Evolutionary conservation across 495 filamentous ascomycete genomes (phyloP).

Genomic region (Penicillium simplicissimum): DNA sequence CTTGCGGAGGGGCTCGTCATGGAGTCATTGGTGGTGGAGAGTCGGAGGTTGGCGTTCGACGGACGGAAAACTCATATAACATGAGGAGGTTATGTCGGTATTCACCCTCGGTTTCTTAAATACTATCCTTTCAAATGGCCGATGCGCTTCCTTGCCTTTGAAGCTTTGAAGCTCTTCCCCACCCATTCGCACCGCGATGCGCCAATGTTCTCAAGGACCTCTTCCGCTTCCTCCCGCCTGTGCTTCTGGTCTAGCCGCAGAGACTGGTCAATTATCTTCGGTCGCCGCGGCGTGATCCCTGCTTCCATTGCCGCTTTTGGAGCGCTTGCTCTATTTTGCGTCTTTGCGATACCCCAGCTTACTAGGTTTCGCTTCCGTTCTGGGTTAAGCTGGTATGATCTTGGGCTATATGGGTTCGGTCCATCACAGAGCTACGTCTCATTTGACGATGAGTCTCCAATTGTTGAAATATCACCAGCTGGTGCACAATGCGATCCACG

Average conservation of each 20-base stretch:
- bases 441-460: constrained; percentile 36
- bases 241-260: constrained; percentile 23
- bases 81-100: neutral
- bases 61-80: neutral
- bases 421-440: constrained; percentile 35
- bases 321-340: constrained; percentile 21
- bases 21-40: neutral
- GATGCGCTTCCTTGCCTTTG: neutral
- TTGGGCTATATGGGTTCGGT: constrained; percentile 39
- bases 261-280: constrained; percentile 1
- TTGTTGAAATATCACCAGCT: constrained; percentile 32
- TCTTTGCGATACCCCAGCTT: constrained; percentile 35
- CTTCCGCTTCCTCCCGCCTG: constrained; percentile 22
- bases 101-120: neutral
- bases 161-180: neutral
- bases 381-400: constrained; percentile 39
- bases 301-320: constrained; percentile 14
- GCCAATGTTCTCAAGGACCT: constrained; percentile 33
- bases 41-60: neutral
- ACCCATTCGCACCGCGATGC: constrained; percentile 24
- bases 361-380: constrained; percentile 32
- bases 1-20: constrained; percentile 6
- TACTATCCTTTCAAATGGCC: neutral
- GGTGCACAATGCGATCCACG: constrained; percentile 41
- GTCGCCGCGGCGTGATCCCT: constrained; percentile 17